Conservation (phyloP, 1,284 basidiomycete genomes). For the Irpex lacteus region DNA sequence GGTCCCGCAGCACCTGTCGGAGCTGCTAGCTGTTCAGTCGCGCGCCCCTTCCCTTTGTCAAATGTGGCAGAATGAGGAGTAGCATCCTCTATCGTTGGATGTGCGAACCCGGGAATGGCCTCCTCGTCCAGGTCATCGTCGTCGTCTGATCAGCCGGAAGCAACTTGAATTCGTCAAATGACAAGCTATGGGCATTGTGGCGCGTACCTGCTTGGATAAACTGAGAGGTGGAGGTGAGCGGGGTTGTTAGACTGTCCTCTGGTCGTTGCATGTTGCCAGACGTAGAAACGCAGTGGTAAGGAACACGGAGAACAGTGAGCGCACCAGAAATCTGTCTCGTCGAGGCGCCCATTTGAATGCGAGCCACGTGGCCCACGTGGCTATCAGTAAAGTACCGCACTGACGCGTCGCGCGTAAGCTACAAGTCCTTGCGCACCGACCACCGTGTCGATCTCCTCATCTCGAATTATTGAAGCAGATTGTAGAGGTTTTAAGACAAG, state of each 20-base stretch:
- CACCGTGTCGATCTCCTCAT: slow-evolving; percentile 13
- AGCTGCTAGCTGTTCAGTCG: slow-evolving; percentile 53
- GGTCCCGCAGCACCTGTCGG: slow-evolving; percentile 32
- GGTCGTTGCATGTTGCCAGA: slow-evolving; percentile 22
- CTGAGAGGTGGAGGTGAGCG: slow-evolving; percentile 63
- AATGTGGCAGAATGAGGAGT: slow-evolving; percentile 27
- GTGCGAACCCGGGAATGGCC: slow-evolving; percentile 72
- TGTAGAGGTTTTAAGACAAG: neutral
- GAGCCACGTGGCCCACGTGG: slow-evolving; percentile 19
- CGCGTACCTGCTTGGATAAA: slow-evolving; percentile 69
- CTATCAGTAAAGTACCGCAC: slow-evolving; percentile 24
- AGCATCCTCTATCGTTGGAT: slow-evolving; percentile 45
- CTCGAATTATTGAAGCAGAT: neutral
- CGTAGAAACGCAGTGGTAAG: neutral
- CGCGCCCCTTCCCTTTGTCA: slow-evolving; percentile 71
- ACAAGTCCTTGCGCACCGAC: slow-evolving; percentile 31
- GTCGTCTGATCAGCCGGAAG: slow-evolving; percentile 41
- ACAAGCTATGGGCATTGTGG: neutral
- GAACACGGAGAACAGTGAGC: neutral
- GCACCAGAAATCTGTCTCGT: neutral
- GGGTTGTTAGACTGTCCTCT: slow-evolving; percentile 34
- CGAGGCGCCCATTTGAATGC: neutral
- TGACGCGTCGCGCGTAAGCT: slow-evolving; percentile 58
- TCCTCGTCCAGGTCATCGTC: slow-evolving; percentile 81
- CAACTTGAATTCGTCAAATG: slow-evolving; percentile 16